Base-by-base conservation (phyloP, 2,329 filamentous ascomycete genomes). In the Colletotrichum cuscutae region DNA sequence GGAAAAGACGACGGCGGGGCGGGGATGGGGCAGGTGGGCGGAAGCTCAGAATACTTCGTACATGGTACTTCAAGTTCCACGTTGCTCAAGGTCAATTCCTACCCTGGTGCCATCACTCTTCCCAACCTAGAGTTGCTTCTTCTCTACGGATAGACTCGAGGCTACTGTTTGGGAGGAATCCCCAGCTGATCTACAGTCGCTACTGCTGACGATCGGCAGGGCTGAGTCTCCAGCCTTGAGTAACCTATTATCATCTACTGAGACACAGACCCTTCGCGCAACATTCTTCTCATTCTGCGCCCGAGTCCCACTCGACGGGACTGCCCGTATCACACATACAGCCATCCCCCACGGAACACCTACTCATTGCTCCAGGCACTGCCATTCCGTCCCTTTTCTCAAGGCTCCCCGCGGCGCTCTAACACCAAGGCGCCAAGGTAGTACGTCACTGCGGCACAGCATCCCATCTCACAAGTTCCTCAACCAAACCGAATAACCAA, bases 361-460 rank as follows among this genome's bases (percentile, higher is more conserved):
- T 26, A 37, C 37, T 24, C 8, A 24, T 67, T 37, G 49, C 19
- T 30, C 32, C 32, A 35, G 32, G 32, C 12, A 1, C 32, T 35
- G 11, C 32, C 32, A 1, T 35, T 37, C 13, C 24, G 59, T 30
- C 28, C 24, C 66, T 42, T 19, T 24, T 54, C 53, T 30, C 68
- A 60, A 66, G 68, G 59, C 68, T 58, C 30, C 57, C 42, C 35
- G 63, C 61, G 68, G 26, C 49, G 42, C 22, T 60, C n/a, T 22
- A 3, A n/a, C n/a, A 49, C 42, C 42, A 49, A n/a, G 19, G 19
- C 24, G 68, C 68, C 68, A 71, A 71, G 30, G 63, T 62, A 57
- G 63, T 68, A 62, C 64, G 68, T 71, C 68, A 68, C 62, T 58
- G 68, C 57, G 68, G 68, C 68, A 71, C 68, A 61, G 64, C 30